These are phyloP conservation scores for Cephaloascus albidus DNA, from an alignment of 805 yeast genomes.

Conservation along the genomic window DNA sequence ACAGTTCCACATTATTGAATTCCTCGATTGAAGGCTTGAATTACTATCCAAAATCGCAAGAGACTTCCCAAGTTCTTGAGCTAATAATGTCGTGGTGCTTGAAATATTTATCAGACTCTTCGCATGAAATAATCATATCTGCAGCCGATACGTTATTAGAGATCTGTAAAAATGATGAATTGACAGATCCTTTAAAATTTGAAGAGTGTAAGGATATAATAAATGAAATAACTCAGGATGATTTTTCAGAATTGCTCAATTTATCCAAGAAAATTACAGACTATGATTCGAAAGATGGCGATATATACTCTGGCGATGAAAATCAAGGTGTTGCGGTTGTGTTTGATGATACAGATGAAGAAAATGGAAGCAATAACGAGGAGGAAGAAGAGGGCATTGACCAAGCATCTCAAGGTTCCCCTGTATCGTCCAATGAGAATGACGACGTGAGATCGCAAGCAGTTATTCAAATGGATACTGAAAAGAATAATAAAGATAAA, in stretches of 20 bases:
- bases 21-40: slow-evolving; percentile 33
- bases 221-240: slow-evolving; percentile 25
- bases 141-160: slow-evolving; percentile 62
- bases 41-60: slow-evolving; percentile 55
- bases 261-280: slow-evolving; percentile 43
- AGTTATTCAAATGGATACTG: slow-evolving; percentile 1
- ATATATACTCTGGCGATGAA: slow-evolving; percentile 4
- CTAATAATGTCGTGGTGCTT: slow-evolving; percentile 52
- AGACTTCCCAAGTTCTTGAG: slow-evolving; percentile 42
- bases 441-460: slow-evolving; percentile 8
- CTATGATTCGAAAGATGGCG: slow-evolving; percentile 16
- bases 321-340: slow-evolving; percentile 1
- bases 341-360: slow-evolving; percentile 7
- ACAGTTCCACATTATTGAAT: neutral
- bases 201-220: slow-evolving; percentile 43
- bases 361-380: slow-evolving; percentile 15
- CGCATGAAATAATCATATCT: slow-evolving; percentile 62
- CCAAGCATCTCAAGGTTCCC: slow-evolving; percentile 13
- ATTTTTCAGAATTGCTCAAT: slow-evolving; percentile 34
- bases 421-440: slow-evolving; percentile 15
- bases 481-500: slow-evolving; percentile 1
- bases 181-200: slow-evolving; percentile 33
- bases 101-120: slow-evolving; percentile 50
- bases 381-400: slow-evolving; percentile 17
- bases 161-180: slow-evolving; percentile 36